Evolutionary conservation across 768 basidiomycete genomes (phyloP).

Genomic region (Piloderma croceum): DNA sequence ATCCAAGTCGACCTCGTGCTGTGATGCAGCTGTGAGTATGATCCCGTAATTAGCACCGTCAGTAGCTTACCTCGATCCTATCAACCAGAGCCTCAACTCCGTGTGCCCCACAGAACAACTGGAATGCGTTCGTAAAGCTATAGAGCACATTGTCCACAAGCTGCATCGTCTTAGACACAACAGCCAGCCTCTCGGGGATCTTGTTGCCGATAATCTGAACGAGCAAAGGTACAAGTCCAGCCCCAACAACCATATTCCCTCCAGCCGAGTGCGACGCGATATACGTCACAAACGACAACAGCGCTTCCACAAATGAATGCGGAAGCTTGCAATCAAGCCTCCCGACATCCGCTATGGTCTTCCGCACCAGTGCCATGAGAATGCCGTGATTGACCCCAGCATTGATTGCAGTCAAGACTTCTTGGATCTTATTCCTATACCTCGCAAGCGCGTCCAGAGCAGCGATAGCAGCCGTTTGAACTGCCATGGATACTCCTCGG

Average conservation of each 20-base stretch:
- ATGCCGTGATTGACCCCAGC: constrained; percentile 96
- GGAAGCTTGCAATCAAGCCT: constrained; percentile 60
- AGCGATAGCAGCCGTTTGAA: constrained; percentile 81
- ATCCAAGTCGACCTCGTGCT: constrained; percentile 67
- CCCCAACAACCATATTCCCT: constrained; percentile 91
- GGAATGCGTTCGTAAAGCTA: constrained; percentile 81
- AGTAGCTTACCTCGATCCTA: constrained; percentile 69
- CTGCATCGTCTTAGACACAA: constrained; percentile 87
- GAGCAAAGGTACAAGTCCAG: constrained; percentile 83
- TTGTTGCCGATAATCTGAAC: constrained; percentile 85
- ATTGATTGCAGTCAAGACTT: constrained; percentile 86
- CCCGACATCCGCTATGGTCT: constrained; percentile 69
- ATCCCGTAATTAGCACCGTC: constrained; percentile 9
- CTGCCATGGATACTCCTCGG: constrained; percentile 56
- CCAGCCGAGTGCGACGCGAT: constrained; percentile 81
- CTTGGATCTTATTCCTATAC: constrained; percentile 77
- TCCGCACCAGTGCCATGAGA: constrained; percentile 82
- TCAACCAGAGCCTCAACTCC: constrained; percentile 84
- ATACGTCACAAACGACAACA: constrained; percentile 82
- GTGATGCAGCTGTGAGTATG: constrained; percentile 7
- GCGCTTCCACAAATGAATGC: constrained; percentile 75
- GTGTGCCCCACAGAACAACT: constrained; percentile 74
- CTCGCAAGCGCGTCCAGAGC: constrained; percentile 88
- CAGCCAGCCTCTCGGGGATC: constrained; percentile 58
- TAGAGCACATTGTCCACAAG: constrained; percentile 91